Evolutionary conservation across 2,329 filamentous ascomycete genomes (phyloP), one percentile per base, ranked within the genome.

Genomic region (Colletotrichum eremochloae): DNA sequence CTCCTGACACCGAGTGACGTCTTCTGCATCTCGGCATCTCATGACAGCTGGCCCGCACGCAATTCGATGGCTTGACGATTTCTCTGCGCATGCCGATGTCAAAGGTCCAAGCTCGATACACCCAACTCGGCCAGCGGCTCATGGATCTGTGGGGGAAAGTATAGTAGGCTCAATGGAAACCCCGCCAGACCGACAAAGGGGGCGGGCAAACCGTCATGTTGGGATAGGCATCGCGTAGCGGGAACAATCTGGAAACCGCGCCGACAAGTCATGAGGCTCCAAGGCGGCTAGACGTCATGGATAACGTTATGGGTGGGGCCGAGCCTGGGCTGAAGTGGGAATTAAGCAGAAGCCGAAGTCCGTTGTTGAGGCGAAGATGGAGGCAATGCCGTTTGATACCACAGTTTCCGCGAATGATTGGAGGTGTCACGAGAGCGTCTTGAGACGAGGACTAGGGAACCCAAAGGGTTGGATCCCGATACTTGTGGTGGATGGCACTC

Each of bases 311-410:
- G 56, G 50, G 61, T 66, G 71, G 50, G 67, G 71, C 62, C 44
- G 44, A 63, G 15, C 62, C 67, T 73, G 67, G 67, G 67, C 62
- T 40, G 56, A 71, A 60, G 46, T 67, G 71, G 56, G 63, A 48
- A 53, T 67, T 60, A 58, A 18, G 56, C 63, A 62, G 62, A 71
- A 40, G 63, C 71, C 71, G 71, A 73, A 73, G 61, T 71, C 71
- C 67, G 71, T 50, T 67, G 57, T 62, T 33, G 56, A 29, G 20
- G n/a, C 42, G 2, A 46, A 15, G 24, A 36, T 20, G 29, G 29
- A 29, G 40, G 31, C 56, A n/a, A 14, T 58, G 18, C 50, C 44
- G 20, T 38, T 31, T 33, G 18, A 33, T 33, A n/a, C 12, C 14
- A 5, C 3, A 36, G 11, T 53, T 56, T 40, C 33, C 31, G 48